A percentile compares a stretch with the other conserved stretches of the same genome.
phyloP scores from a whole-genome alignment of 768 basidiomycete genomes.

The Boletus reticuloceps region DNA sequence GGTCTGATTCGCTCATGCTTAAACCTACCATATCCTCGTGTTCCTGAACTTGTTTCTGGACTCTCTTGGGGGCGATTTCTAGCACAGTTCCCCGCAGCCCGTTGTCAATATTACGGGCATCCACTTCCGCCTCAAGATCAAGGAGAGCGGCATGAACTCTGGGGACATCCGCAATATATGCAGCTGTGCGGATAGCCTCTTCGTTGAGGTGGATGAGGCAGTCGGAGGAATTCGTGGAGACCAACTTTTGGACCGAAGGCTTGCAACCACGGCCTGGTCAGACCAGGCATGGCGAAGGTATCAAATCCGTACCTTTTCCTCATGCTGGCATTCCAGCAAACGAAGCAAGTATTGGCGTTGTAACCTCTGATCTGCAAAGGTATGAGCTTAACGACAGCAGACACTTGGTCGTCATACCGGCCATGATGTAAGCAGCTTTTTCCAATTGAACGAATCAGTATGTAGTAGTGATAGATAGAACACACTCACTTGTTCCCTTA shows the following conservation, averaged over 20 bases:
- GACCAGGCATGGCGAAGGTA: slow-evolving; percentile 37
- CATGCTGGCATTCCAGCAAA: slow-evolving; percentile 74
- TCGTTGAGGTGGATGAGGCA: slow-evolving; percentile 58
- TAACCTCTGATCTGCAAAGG: slow-evolving; percentile 49
- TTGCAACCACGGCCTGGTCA: slow-evolving; percentile 39
- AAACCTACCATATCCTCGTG: slow-evolving; percentile 49
- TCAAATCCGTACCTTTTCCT: slow-evolving; percentile 64
- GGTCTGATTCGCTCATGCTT: not conserved
- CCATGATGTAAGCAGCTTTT: slow-evolving; percentile 65
- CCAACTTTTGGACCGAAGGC: slow-evolving; percentile 20
- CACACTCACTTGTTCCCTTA: slow-evolving; percentile 59
- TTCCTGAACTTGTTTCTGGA: slow-evolving; percentile 42
- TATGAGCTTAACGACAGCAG: slow-evolving; percentile 7
- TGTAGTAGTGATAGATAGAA: not conserved
- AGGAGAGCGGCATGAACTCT: slow-evolving; percentile 47
- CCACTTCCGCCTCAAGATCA: slow-evolving; percentile 51
- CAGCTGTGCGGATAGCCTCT: slow-evolving; percentile 62
- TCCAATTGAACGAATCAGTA: slow-evolving; percentile 8
- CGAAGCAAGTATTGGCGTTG: slow-evolving; percentile 58
- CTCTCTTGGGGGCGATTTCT: slow-evolving; percentile 41
- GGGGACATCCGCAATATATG: slow-evolving; percentile 49
- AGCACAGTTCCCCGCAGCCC: slow-evolving; percentile 43
- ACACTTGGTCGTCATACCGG: slow-evolving; percentile 43
- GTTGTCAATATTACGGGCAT: slow-evolving; percentile 39
- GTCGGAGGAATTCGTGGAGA: slow-evolving; percentile 54